Percentiles rank a stretch among this genome's conserved stretches.
These are phyloP conservation scores for Pulveroboletus sp. DNA, from an alignment of 768 basidiomycete species.

Conservation along the genomic window DNA sequence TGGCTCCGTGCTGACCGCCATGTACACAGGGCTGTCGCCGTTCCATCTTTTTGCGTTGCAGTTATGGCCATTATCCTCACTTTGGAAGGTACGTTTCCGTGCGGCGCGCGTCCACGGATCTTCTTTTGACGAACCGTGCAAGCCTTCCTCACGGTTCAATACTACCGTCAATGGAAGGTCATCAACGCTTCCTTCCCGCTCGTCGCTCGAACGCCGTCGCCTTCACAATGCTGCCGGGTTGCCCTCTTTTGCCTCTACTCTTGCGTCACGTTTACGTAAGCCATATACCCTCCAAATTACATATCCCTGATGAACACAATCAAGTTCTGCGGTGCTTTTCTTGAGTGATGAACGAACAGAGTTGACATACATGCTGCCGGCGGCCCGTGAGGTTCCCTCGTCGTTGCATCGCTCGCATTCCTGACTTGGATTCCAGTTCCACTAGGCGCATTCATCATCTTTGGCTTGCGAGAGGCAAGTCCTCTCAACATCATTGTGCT, in stretches of 20 bases:
- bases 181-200: constrained; percentile 42
- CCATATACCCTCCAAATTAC: neutral
- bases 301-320: neutral
- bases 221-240: constrained; percentile 37
- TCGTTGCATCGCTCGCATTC: neutral
- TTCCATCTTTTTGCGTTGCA: constrained; percentile 44
- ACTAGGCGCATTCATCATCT: constrained; percentile 42
- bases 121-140: neutral
- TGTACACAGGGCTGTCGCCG: constrained; percentile 29
- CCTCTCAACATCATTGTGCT: neutral
- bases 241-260: constrained; percentile 45
- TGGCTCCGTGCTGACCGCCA: constrained; percentile 11
- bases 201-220: constrained; percentile 34
- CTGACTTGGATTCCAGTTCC: constrained; percentile 39
- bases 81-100: constrained; percentile 41
- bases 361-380: constrained; percentile 47
- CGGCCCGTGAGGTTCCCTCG: constrained; percentile 38
- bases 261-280: constrained; percentile 42
- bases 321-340: constrained; percentile 39
- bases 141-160: constrained; percentile 45
- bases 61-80: constrained; percentile 37
- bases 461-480: constrained; percentile 47
- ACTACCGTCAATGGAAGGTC: constrained; percentile 37
- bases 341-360: constrained; percentile 25
- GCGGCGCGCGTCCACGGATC: neutral